These are phyloP conservation scores for Cyclocybe cylindracea DNA, from an alignment of 768 basidiomycete genomes.

Conservation along the genomic window DNA sequence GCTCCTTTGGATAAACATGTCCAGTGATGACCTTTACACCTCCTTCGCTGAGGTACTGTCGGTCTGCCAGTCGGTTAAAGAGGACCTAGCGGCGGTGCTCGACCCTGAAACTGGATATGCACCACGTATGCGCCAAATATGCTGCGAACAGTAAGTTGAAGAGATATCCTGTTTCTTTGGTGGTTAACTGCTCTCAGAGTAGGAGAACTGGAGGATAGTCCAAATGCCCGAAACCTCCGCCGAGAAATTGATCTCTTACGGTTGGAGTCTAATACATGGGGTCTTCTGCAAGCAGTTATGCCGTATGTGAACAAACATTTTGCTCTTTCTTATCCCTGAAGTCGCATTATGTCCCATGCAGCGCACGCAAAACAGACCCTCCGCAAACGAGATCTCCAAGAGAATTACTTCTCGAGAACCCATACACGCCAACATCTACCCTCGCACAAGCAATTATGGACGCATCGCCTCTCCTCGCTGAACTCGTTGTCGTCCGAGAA, in stretches of 20 bases:
- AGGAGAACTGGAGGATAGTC: constrained; percentile 48
- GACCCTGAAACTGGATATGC: constrained; percentile 73
- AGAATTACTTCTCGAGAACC: constrained; percentile 65
- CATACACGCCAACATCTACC: constrained; percentile 78
- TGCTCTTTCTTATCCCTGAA: background rate
- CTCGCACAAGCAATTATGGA: constrained; percentile 76
- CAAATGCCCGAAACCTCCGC: constrained; percentile 33
- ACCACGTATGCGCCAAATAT: constrained; percentile 56
- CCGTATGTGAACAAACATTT: constrained; percentile 47
- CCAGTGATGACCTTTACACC: constrained; percentile 52
- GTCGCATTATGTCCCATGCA: constrained; percentile 20
- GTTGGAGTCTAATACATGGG: constrained; percentile 84
- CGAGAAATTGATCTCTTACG: constrained; percentile 64
- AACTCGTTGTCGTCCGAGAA: constrained; percentile 82
- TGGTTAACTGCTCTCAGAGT: constrained; percentile 36
- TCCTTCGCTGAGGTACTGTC: constrained; percentile 69
- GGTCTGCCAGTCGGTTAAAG: constrained; percentile 53
- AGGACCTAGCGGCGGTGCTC: constrained; percentile 61
- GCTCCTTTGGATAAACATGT: constrained; percentile 29
- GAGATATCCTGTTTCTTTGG: background rate
- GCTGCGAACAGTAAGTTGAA: constrained; percentile 55
- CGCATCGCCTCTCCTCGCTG: constrained; percentile 64
- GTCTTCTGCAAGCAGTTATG: constrained; percentile 73
- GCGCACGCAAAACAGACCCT: constrained; percentile 70
- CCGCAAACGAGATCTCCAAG: constrained; percentile 48